Evolutionary conservation across 441 rosid species (phyloP).

Genomic region (Mallotus repandus): DNA sequence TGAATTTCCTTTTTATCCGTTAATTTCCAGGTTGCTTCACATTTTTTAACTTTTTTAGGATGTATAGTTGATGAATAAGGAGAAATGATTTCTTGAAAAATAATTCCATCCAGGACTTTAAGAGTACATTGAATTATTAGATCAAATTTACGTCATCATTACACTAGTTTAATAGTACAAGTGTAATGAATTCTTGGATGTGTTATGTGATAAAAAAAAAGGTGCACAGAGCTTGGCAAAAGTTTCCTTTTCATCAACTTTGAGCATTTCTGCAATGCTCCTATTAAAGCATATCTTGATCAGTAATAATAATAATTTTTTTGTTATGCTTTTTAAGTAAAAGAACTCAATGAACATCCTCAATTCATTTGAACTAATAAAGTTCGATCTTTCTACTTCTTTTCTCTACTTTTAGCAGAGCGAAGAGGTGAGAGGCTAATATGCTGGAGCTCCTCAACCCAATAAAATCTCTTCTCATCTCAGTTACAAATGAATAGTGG

Average conservation of each 20-base stretch:
- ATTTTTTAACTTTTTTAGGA: constrained; percentile 4
- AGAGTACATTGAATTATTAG: neutral
- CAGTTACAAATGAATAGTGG: neutral
- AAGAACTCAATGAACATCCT: too few species aligned
- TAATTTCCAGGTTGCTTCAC: constrained; percentile 36
- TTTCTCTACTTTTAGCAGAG: neutral
- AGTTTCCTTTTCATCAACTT: too few species aligned
- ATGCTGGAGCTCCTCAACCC: neutral
- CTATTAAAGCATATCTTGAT: too few species aligned
- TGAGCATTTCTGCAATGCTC: too few species aligned
- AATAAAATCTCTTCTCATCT: neutral
- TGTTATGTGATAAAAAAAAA: too few species aligned
- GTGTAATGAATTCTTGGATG: too few species aligned
- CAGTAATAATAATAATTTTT: too few species aligned
- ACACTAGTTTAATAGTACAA: neutral
- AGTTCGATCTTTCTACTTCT: neutral
- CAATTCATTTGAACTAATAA: neutral
- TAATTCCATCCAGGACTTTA: neutral
- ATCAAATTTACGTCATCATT: neutral
- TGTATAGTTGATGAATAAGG: too few species aligned
- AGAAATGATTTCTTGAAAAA: too few species aligned
- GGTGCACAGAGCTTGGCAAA: too few species aligned
- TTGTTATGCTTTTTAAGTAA: too few species aligned
- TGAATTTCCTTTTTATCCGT: neutral
- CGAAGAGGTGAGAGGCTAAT: neutral